Evolutionary conservation across 2,329 filamentous ascomycete genomes (phyloP), one percentile per base, ranked within the genome.

Genomic region (Thelonectria olida): DNA sequence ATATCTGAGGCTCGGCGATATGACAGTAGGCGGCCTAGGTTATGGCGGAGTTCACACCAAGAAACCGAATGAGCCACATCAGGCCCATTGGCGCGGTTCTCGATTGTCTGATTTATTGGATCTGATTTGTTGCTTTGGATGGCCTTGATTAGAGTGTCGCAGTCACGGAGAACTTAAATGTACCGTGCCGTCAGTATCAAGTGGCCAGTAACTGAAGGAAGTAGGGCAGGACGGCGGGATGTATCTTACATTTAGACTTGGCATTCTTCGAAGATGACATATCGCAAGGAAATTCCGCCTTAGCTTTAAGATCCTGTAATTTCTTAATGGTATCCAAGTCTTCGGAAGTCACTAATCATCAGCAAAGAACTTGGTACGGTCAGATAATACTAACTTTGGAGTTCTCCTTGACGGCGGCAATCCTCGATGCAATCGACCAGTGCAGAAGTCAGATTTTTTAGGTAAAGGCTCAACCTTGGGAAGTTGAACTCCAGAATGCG

Each of bases 21-120:
- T 0, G 72, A 69, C 4, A 64, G 54, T n/a, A 71, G 62, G 0
- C 72, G 68, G 1, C 69, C 71, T 6, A 72, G 55, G 23, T 59
- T 67, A 19, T 74, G 71, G 6, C 67, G 65, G 0, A 74, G 61
- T 1, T 71, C 54, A 17, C 63, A 61, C 66, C 68, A 74, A 4
- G 49, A 20, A 7, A 41, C 7, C 1, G 67, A 66, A 9, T 39
- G 28, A n/a, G 39, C 23, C 3, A 61, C 28, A 13, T 55, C 48
- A 5, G 17, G 39, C 5, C 66, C 56, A 7, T 22, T 53, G 4
- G 59, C 61, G 12, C 27, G 53, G 1, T 48, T 25, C 3, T 65
- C 39, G 15, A 69, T 48, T 9, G 31, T 28, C 42, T 45, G n/a
- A 41, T 58, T 4, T 10, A 48, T 19, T 28, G 17, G 9, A 38